These are phyloP conservation scores for Fusarium albosuccineum DNA, from an alignment of 2,329 filamentous ascomycete genomes.

Conservation along the genomic window DNA sequence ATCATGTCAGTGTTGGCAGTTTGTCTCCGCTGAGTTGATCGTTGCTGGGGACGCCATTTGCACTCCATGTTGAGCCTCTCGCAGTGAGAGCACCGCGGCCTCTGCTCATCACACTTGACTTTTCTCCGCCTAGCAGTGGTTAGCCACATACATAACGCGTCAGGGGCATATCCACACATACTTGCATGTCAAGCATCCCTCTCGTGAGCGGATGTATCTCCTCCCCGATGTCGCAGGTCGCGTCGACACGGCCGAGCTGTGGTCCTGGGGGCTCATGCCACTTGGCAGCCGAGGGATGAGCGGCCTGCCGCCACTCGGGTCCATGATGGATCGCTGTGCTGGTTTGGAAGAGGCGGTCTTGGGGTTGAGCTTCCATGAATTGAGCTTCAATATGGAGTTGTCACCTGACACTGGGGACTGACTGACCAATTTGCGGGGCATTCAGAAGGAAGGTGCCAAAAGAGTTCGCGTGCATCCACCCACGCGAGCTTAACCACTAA, in stretches of 20 bases:
- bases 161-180: slow-evolving; percentile 39
- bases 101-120: slow-evolving; percentile 65
- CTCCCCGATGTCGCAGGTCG: slow-evolving; percentile 35
- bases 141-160: not conserved
- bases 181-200: slow-evolving; percentile 60
- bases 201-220: slow-evolving; percentile 44
- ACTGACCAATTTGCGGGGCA: slow-evolving; percentile 32
- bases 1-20: slow-evolving; percentile 12
- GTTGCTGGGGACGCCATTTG: slow-evolving; percentile 59
- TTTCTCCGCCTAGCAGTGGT: slow-evolving; percentile 54
- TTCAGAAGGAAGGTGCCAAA: not conserved
- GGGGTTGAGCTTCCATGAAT: not conserved
- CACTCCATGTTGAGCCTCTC: slow-evolving; percentile 65
- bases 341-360: not conserved
- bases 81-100: slow-evolving; percentile 64
- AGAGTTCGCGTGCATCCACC: not conserved
- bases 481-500: not conserved
- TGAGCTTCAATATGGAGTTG: slow-evolving; percentile 1
- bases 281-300: slow-evolving; percentile 35
- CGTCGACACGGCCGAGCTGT: slow-evolving; percentile 21
- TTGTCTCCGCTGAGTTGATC: slow-evolving; percentile 39
- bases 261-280: slow-evolving; percentile 20
- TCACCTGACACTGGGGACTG: slow-evolving; percentile 31
- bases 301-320: slow-evolving; percentile 32
- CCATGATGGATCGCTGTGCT: slow-evolving; percentile 11